Base-by-base conservation (phyloP, 2,329 filamentous ascomycete genomes). In the Penicillium brevicompactum region DNA sequence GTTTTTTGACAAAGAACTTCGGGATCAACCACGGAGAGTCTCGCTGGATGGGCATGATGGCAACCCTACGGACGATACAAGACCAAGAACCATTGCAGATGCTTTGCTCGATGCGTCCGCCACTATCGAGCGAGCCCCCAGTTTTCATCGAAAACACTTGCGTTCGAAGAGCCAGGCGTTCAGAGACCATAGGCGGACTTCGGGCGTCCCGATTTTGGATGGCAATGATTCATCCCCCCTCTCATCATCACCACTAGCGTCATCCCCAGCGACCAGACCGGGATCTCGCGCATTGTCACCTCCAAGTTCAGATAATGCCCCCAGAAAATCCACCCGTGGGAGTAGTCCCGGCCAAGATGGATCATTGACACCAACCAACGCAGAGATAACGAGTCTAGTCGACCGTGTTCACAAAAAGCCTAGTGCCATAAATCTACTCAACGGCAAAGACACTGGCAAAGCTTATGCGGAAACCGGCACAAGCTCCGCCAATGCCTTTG, bases 101-200 rank as follows among this genome's bases (percentile, higher is more conserved):
- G 94, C 94, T 5, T 79, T 97, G 14, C 80, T 96, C 30, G 94
- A 97, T 73, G 94, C 94, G 6, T 95, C 92, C 1, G 92, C 91
- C 76, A 92, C 89, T 0, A 91, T 94, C 59, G 89, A 93, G 66
- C 87, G 89, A 60, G 56, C 56, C 4, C 79, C 86, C 0, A 74
- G 84, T 7, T 76, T 84, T 41, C 68, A 71, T 42, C 75, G 75
- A 47, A 78, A 67, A 54, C 69, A 74, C 44, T 64, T 73, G 13
- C 72, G 73, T 49, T 69, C 71, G 24, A 74, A 74, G 59, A 77
- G 67, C 56, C 75, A 77, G 49, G 67, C 70, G 31, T 74, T 73
- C 22, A 74, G 71, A 50, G 72, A 70, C 38, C 58, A 58, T 13
- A 51, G 42, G 31, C 32, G 18, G 13, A n/a, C 27, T 11, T 51